Percentiles rank a stretch among this genome's conserved stretches.
phyloP scores from a whole-genome alignment of 164 flowering plant species.

The Nymphaea colorata region DNA sequence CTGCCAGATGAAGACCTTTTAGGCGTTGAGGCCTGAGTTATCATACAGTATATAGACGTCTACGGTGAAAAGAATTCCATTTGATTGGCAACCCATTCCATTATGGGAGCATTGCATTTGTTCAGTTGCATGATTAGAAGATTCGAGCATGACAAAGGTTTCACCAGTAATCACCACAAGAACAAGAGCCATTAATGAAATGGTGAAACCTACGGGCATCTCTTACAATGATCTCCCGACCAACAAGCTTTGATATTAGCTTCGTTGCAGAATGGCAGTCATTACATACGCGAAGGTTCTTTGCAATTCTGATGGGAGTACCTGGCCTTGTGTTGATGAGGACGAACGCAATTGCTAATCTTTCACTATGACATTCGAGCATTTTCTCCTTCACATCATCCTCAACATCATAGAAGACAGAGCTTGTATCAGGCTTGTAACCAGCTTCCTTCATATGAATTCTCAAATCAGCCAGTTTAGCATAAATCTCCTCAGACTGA shows the following conservation, averaged over 20 bases:
- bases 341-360: slow-evolving; percentile 36
- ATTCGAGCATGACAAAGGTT: no score
- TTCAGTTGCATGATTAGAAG: no score
- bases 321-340: slow-evolving; percentile 23
- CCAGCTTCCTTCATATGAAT: slow-evolving; percentile 21
- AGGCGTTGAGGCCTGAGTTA: no score
- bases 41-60: no score
- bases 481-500: slow-evolving; percentile 21
- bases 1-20: no score
- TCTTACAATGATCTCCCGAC: slow-evolving; percentile 27
- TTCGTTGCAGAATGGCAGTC: slow-evolving; percentile 34
- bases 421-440: slow-evolving; percentile 28
- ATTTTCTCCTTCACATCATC: slow-evolving; percentile 31
- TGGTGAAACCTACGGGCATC: slow-evolving; percentile 31
- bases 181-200: slow-evolving; percentile 23
- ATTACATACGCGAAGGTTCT: slow-evolving; percentile 32
- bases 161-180: slow-evolving; percentile 37
- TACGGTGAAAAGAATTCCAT: no score
- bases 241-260: slow-evolving; percentile 26
- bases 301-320: slow-evolving; percentile 24
- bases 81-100: no score
- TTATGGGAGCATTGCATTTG: no score
- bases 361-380: slow-evolving; percentile 40
- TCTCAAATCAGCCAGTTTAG: slow-evolving; percentile 23
- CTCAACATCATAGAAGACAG: slow-evolving; percentile 25